Evolutionary conservation across 306 rosid genomes (phyloP).

Genomic region (Cicer pinnatifidum): DNA sequence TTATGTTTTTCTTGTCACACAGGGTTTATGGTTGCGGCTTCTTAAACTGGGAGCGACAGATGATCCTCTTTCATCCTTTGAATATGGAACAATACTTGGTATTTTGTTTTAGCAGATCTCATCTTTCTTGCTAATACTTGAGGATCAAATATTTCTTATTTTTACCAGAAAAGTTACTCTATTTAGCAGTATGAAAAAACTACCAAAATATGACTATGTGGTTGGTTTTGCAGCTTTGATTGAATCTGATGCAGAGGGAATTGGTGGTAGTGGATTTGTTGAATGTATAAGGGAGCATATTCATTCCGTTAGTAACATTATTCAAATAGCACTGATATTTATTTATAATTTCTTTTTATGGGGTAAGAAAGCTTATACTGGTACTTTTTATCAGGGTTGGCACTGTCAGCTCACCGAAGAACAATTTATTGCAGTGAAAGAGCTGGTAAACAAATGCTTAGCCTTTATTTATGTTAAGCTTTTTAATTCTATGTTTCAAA

Average conservation of each 20-base stretch:
- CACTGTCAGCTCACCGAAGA: slow-evolving; percentile 91
- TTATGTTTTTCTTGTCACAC: slow-evolving; percentile 44
- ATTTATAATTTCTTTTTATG: slow-evolving; percentile 11
- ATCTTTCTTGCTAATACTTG: slow-evolving; percentile 37
- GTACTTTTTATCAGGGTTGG: slow-evolving; percentile 78
- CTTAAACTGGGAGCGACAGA: slow-evolving; percentile 92
- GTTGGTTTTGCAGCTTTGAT: slow-evolving; percentile 82
- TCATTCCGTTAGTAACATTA: slow-evolving; percentile 74
- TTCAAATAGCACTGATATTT: slow-evolving; percentile 30
- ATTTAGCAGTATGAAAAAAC: slow-evolving; percentile 24
- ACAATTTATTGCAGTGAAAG: slow-evolving; percentile 98
- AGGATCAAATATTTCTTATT: slow-evolving; percentile 25
- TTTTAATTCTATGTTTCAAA: slow-evolving; percentile 25
- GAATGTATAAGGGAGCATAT: slow-evolving; percentile 98
- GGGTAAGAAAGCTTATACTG: slow-evolving; percentile 44
- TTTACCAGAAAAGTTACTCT: slow-evolving; percentile 43
- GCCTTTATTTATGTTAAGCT: slow-evolving; percentile 25
- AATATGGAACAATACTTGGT: slow-evolving; percentile 99
- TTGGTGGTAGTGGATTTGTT: slow-evolving; percentile 97
- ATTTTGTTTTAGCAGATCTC: slow-evolving; percentile 43
- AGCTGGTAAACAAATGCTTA: slow-evolving; percentile 65
- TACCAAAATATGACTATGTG: slow-evolving; percentile 43
- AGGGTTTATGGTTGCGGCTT: slow-evolving; percentile 99
- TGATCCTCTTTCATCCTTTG: slow-evolving; percentile 98
- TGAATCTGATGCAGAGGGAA: slow-evolving; percentile 99